A percentile compares a stretch with the other conserved stretches of the same genome.
phyloP scores from a whole-genome alignment of 768 basidiomycete species.

The Candolleomyces efflorescens region DNA sequence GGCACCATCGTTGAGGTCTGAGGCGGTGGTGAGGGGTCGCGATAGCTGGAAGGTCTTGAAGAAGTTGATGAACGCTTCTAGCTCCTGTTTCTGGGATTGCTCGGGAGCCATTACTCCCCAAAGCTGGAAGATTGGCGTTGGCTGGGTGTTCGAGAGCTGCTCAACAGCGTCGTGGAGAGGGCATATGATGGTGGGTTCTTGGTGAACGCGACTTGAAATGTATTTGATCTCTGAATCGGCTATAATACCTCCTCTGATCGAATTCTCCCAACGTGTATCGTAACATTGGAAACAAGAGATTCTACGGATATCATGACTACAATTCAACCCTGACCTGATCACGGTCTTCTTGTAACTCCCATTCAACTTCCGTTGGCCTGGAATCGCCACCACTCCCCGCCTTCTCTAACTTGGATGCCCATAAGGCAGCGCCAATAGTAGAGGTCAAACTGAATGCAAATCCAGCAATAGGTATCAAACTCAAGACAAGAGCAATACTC shows the following conservation, averaged over 20 bases:
- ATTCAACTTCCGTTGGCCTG: neutral
- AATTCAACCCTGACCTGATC: constrained; percentile 14
- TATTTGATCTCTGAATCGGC: constrained; percentile 1
- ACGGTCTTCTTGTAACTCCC: neutral
- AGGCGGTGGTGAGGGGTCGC: constrained; percentile 53
- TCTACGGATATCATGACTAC: neutral
- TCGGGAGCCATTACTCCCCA: constrained; percentile 27
- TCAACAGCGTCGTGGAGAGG: neutral
- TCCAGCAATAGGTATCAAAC: constrained; percentile 56
- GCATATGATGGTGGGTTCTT: neutral
- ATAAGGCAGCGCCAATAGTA: constrained; percentile 67
- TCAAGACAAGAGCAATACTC: constrained; percentile 51
- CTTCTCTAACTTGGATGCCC: constrained; percentile 65
- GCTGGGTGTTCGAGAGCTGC: neutral
- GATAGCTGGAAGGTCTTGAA: constrained; percentile 69
- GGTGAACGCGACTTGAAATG: neutral
- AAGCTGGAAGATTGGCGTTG: neutral
- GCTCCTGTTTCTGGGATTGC: constrained; percentile 34
- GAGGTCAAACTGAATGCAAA: constrained; percentile 60
- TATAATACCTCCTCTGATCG: neutral
- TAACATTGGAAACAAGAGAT: neutral
- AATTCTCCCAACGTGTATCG: too few relatives aligned
- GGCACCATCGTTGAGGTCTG: constrained; percentile 78
- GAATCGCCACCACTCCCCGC: constrained; percentile 6
- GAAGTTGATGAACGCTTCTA: constrained; percentile 79